phyloP scores from a whole-genome alignment of 148 eudicot species.

The Rheum nobile region DNA sequence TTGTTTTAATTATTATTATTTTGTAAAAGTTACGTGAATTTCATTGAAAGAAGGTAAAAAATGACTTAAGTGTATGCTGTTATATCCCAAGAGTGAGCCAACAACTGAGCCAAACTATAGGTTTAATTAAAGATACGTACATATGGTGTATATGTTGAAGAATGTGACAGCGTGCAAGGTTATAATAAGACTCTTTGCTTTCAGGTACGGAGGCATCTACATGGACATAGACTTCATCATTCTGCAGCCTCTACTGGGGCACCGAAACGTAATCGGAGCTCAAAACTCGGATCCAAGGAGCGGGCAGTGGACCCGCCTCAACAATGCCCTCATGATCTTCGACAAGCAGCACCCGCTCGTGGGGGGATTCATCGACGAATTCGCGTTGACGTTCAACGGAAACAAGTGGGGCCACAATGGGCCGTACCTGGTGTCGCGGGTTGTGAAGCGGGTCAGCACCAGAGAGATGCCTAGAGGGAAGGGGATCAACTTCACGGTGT shows the following conservation, averaged over 20 bases:
- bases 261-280: background rate
- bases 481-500: background rate
- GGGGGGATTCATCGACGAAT: background rate
- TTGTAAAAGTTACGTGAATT: too few relatives aligned
- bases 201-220: constrained; percentile 1
- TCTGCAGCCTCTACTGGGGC: background rate
- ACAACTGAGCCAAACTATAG: too few relatives aligned
- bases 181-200: too few relatives aligned
- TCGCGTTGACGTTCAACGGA: background rate
- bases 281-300: constrained; percentile 1
- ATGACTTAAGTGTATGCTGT: too few relatives aligned
- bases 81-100: too few relatives aligned
- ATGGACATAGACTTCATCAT: constrained; percentile 6
- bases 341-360: background rate
- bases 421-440: constrained; percentile 1
- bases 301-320: background rate
- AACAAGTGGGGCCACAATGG: constrained; percentile 6
- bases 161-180: too few relatives aligned
- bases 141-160: too few relatives aligned
- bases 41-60: too few relatives aligned
- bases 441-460: background rate
- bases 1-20: too few relatives aligned
- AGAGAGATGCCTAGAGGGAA: background rate
- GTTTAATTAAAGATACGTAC: too few relatives aligned
- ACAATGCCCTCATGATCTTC: constrained; percentile 6